These are phyloP conservation scores for Tylopilus microsporus DNA, from an alignment of 1,284 basidiomycete genomes.

Conservation along the genomic window DNA sequence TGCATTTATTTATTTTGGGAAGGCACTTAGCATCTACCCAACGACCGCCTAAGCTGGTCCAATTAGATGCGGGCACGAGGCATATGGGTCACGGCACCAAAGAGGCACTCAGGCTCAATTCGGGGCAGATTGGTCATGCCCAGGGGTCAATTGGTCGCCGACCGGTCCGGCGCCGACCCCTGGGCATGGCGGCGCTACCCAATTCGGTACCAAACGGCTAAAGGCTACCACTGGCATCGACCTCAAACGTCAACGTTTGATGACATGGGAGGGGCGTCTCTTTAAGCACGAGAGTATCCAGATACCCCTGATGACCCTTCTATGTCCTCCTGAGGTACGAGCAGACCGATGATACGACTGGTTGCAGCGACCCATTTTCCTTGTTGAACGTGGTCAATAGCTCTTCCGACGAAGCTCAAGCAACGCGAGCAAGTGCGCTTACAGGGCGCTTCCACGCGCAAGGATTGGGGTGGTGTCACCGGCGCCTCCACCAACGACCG, in stretches of 20 bases:
- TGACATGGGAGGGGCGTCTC: conserved; percentile 81
- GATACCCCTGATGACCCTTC: conserved; percentile 48
- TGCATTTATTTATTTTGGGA: too few species aligned
- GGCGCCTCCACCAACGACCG: conserved; percentile 63
- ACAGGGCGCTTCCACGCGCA: conserved; percentile 83
- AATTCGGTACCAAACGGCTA: too few species aligned
- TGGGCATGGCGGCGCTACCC: too few species aligned
- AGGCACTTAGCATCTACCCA: too few species aligned
- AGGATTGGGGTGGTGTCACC: conserved; percentile 88
- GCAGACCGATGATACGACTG: conserved; percentile 69
- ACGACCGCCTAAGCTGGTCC: too few species aligned
- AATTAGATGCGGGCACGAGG: too few species aligned
- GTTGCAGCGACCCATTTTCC: conserved; percentile 44
- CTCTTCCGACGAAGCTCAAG: conserved; percentile 47
- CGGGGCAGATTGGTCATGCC: too few species aligned
- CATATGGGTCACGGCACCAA: too few species aligned
- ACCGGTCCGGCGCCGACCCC: too few species aligned
- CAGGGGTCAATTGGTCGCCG: too few species aligned
- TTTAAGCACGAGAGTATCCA: conserved; percentile 63
- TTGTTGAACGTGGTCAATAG: conserved; percentile 48
- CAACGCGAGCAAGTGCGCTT: conserved; percentile 70
- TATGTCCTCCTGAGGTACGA: conserved; percentile 26
- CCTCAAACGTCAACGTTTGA: conserved; percentile 67
- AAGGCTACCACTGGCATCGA: conserved; percentile 57
- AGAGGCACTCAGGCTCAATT: too few species aligned